These are phyloP conservation scores for Talaromyces pinophilus DNA, from an alignment of 2,329 filamentous ascomycete species.

Conservation along the genomic window DNA sequence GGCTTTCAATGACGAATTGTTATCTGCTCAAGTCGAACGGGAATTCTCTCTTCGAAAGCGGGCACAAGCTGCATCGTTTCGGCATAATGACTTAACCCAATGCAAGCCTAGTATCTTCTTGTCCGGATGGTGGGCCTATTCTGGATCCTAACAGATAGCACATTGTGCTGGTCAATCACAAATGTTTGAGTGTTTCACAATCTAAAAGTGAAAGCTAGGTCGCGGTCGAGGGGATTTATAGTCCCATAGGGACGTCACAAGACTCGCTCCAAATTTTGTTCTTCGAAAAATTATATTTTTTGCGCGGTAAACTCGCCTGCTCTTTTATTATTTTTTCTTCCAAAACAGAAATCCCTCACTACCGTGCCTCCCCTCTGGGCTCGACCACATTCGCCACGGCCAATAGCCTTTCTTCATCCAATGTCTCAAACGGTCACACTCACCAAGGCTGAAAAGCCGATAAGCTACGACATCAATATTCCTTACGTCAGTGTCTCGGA, in stretches of 20 bases:
- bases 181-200: slow-evolving; percentile 15
- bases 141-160: slow-evolving; percentile 13
- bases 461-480: slow-evolving; percentile 52
- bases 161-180: not conserved
- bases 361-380: slow-evolving; percentile 13
- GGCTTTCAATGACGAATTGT: not conserved
- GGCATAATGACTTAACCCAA: slow-evolving; percentile 14
- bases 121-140: slow-evolving; percentile 9
- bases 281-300: slow-evolving; percentile 21
- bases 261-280: slow-evolving; percentile 20
- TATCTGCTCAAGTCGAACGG: slow-evolving; percentile 5
- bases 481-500: slow-evolving; percentile 49
- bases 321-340: slow-evolving; percentile 14
- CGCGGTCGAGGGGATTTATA: slow-evolving; percentile 22
- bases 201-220: not conserved
- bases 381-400: slow-evolving; percentile 15
- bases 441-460: slow-evolving; percentile 34
- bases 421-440: slow-evolving; percentile 26
- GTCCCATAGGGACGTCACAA: slow-evolving; percentile 23
- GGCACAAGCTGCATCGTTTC: slow-evolving; percentile 17
- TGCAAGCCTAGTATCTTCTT: slow-evolving; percentile 17
- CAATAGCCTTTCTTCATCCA: slow-evolving; percentile 16
- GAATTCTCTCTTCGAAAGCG: slow-evolving; percentile 1
- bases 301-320: slow-evolving; percentile 24
- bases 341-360: slow-evolving; percentile 17